A percentile compares a stretch with the other conserved stretches of the same genome.
Evolutionary conservation across 768 basidiomycete genomes (phyloP).

Genomic region (Lactarius hatsudake): DNA sequence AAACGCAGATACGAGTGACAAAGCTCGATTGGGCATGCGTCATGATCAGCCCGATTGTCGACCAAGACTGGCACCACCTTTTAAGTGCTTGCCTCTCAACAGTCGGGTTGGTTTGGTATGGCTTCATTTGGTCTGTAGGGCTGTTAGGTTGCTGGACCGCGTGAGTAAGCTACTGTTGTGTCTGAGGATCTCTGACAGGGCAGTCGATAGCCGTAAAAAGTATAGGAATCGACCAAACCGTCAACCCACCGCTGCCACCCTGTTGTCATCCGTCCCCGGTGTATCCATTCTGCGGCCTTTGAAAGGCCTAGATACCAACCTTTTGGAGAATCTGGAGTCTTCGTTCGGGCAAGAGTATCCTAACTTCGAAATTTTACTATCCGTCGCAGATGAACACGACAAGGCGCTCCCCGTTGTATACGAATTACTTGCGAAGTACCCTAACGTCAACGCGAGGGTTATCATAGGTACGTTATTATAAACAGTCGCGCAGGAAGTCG

Average conservation of each 20-base stretch:
- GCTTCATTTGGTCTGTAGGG: conserved; percentile 41
- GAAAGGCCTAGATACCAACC: conserved; percentile 79
- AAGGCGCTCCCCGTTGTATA: conserved; percentile 83
- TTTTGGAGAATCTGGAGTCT: conserved; percentile 91
- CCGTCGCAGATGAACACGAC: conserved; percentile 85
- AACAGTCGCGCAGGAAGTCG: background rate
- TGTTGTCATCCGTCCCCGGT: conserved; percentile 55
- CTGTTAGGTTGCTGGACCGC: conserved; percentile 31
- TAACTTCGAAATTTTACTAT: conserved; percentile 87
- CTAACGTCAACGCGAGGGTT: conserved; percentile 65
- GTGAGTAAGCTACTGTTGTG: conserved; percentile 25
- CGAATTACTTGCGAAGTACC: conserved; percentile 76
- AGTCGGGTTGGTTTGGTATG: conserved; percentile 39
- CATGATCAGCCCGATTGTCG: too few species aligned
- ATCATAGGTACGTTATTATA: conserved; percentile 62
- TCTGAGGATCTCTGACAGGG: background rate
- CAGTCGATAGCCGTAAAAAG: conserved; percentile 57
- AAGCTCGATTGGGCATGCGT: too few species aligned
- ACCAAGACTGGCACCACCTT: background rate
- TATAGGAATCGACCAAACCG: conserved; percentile 69
- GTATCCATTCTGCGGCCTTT: conserved; percentile 93
- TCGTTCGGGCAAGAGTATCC: conserved; percentile 91
- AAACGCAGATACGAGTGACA: too few species aligned
- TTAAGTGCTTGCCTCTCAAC: conserved; percentile 16
- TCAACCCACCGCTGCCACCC: conserved; percentile 45